Evolutionary conservation across 1,139 yeast genomes (phyloP).

Genomic region (Yamadazyma dushanensis): DNA sequence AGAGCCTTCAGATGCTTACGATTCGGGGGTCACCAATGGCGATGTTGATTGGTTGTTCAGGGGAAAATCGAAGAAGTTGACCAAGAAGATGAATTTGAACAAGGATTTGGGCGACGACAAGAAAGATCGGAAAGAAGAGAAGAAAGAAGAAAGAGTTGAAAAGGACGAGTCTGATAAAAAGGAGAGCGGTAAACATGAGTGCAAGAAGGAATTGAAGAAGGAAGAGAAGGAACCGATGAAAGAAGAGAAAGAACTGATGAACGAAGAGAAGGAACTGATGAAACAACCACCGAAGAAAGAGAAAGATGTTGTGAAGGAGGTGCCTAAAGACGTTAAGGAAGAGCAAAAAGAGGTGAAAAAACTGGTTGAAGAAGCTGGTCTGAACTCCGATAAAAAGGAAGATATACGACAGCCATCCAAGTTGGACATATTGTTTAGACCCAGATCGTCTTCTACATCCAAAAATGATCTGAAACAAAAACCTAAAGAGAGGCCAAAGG

Average conservation of each 20-base stretch:
- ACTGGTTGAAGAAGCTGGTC: neutral
- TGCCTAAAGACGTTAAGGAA: neutral
- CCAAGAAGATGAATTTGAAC: slow-evolving; percentile 28
- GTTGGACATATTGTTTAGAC: slow-evolving; percentile 15
- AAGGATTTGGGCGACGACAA: slow-evolving; percentile 12
- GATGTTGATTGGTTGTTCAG: slow-evolving; percentile 78
- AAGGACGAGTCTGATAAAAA: too few relatives aligned
- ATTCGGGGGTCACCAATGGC: slow-evolving; percentile 63
- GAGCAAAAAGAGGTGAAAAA: neutral
- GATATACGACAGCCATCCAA: slow-evolving; percentile 10
- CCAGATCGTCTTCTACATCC: slow-evolving; percentile 13
- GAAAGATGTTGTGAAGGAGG: slow-evolving; percentile 2
- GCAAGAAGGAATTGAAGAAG: too few relatives aligned
- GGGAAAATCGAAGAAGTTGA: slow-evolving; percentile 59
- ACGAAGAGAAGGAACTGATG: too few relatives aligned
- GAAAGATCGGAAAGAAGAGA: slow-evolving; percentile 2
- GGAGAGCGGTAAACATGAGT: too few relatives aligned
- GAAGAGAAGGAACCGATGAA: too few relatives aligned
- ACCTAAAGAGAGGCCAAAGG: slow-evolving; percentile 9
- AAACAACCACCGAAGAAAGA: too few relatives aligned
- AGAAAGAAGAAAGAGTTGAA: too few relatives aligned
- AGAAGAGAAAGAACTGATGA: too few relatives aligned
- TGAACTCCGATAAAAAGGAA: too few relatives aligned
- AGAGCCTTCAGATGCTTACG: slow-evolving; percentile 18
- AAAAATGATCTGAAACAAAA: slow-evolving; percentile 5